Evolutionary conservation across 495 filamentous ascomycete species (phyloP).

Genomic region (Cladorrhinum samala): DNA sequence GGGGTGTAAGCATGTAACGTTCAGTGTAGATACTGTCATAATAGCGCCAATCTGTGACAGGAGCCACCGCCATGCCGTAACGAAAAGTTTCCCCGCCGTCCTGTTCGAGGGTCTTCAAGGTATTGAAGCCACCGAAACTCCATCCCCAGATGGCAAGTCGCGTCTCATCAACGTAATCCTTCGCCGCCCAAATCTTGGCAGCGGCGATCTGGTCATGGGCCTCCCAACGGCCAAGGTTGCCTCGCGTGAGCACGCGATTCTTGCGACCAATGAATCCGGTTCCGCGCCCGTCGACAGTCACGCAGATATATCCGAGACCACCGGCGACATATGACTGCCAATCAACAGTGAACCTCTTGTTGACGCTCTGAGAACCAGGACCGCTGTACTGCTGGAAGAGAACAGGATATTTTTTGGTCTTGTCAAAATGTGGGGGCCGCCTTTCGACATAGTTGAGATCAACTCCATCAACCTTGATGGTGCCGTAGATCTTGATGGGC

Average conservation of each 20-base stretch:
- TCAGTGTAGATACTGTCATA: slow-evolving; percentile 97
- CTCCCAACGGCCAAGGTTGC: slow-evolving; percentile 79
- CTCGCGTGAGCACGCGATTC: slow-evolving; percentile 73
- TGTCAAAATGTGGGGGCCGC: slow-evolving; percentile 84
- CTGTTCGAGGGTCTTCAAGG: slow-evolving; percentile 88
- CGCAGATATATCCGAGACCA: slow-evolving; percentile 84
- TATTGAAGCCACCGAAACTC: slow-evolving; percentile 96
- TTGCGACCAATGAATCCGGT: slow-evolving; percentile 86
- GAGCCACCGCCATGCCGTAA: slow-evolving; percentile 97
- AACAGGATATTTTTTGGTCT: slow-evolving; percentile 81
- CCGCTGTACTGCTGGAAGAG: slow-evolving; percentile 91
- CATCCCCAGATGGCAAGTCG: slow-evolving; percentile 95
- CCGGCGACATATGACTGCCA: slow-evolving; percentile 89
- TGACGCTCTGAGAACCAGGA: slow-evolving; percentile 80
- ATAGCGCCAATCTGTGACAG: slow-evolving; percentile 93
- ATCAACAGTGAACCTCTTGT: slow-evolving; percentile 75
- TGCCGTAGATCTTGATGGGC: slow-evolving; percentile 78
- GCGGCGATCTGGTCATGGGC: slow-evolving; percentile 85
- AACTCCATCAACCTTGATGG: slow-evolving; percentile 60
- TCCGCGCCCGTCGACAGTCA: slow-evolving; percentile 90
- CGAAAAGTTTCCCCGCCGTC: slow-evolving; percentile 86
- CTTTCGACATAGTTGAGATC: slow-evolving; percentile 88
- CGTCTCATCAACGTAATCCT: slow-evolving; percentile 74
- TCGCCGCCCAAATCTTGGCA: slow-evolving; percentile 76
- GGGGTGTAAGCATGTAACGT: slow-evolving; percentile 89